These are phyloP conservation scores for Gymnopus androsaceus DNA, from an alignment of 1,284 basidiomycete genomes.

Conservation along the genomic window DNA sequence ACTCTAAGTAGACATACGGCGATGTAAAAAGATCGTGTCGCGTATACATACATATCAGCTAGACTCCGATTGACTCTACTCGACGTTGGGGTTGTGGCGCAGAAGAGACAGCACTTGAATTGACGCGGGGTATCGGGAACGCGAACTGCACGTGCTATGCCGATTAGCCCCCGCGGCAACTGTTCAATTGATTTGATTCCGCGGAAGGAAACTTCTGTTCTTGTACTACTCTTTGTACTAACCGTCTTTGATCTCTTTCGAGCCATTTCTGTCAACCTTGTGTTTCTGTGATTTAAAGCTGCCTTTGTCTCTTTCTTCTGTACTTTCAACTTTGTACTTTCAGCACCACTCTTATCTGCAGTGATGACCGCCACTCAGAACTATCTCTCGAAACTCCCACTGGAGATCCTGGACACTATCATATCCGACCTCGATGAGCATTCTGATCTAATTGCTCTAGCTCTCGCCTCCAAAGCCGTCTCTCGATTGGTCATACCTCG, in stretches of 20 bases:
- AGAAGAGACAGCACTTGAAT: no score
- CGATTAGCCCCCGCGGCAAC: neutral
- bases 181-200: neutral
- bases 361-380: neutral
- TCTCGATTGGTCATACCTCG: conserved; percentile 42
- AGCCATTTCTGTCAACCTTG: neutral
- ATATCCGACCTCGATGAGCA: conserved; percentile 42
- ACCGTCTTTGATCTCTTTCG: neutral
- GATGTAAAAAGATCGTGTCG: no score
- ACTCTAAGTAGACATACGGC: no score
- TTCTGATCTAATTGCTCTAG: conserved; percentile 44
- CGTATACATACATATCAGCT: no score
- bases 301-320: neutral
- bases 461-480: conserved; percentile 39
- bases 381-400: conserved; percentile 24
- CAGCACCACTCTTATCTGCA: neutral
- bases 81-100: no score
- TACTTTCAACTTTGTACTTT: neutral
- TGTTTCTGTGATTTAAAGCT: neutral
- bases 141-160: neutral
- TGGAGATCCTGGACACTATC: conserved; percentile 49
- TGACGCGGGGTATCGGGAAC: no score
- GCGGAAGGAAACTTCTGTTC: conserved; percentile 5
- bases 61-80: no score
- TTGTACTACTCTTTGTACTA: neutral